phyloP scores from a whole-genome alignment of 208 protist genomes.

The Trichomonas tenax region DNA sequence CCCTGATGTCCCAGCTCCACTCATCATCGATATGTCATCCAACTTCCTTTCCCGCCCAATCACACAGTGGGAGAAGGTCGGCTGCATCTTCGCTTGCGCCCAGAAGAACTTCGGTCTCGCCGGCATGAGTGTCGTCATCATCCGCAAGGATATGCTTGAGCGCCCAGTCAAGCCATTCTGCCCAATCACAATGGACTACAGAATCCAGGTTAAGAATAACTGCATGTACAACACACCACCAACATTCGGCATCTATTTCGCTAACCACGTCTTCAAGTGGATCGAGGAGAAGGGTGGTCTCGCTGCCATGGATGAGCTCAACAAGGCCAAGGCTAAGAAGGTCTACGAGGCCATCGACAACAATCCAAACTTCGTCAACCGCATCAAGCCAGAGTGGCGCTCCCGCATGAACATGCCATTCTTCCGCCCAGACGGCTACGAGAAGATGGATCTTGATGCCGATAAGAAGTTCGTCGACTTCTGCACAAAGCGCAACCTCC shows the following conservation, averaged over 20 bases:
- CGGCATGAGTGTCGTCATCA: background rate
- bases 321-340: background rate
- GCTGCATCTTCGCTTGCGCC: background rate
- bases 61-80: background rate
- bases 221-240: conserved; percentile 17
- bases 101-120: conserved; percentile 13
- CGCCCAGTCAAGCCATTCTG: background rate
- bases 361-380: background rate
- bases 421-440: background rate
- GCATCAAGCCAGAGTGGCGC: background rate
- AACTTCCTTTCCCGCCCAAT: background rate
- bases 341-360: conserved; percentile 9
- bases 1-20: background rate
- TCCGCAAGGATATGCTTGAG: background rate
- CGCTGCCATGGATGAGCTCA: background rate
- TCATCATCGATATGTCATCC: conserved; percentile 12
- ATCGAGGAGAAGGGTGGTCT: background rate
- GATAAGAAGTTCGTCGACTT: background rate
- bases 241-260: background rate
- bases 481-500: background rate
- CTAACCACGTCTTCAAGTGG: conserved; percentile 2
- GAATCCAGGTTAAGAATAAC: background rate
- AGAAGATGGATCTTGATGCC: background rate
- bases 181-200: background rate
- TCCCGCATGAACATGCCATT: conserved; percentile 4